Percentiles rank a stretch among this genome's conserved stretches.
Evolutionary conservation across 805 yeast genomes (phyloP).

Genomic region (Grigorovia jiainica): DNA sequence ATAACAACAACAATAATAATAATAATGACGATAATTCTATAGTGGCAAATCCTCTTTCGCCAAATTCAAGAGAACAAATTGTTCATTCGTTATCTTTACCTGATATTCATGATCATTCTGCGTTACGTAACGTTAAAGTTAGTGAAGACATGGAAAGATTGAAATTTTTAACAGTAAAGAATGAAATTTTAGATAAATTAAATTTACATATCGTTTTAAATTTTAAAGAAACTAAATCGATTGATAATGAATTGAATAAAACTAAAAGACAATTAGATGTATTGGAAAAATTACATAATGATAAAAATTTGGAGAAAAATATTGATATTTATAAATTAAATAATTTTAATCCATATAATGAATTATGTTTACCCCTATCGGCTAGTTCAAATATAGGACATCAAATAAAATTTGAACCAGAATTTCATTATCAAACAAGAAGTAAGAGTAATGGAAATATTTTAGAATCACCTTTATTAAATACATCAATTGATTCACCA

Average conservation of each 20-base stretch:
- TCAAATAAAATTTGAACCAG: constrained; percentile 1
- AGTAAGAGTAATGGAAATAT: constrained; percentile 24
- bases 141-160: constrained; percentile 25
- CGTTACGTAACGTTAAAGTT: constrained; percentile 7
- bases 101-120: not conserved
- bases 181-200: constrained; percentile 35
- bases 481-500: constrained; percentile 3
- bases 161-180: constrained; percentile 25
- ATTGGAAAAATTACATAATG: constrained; percentile 35
- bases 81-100: not conserved
- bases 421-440: constrained; percentile 26
- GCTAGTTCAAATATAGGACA: not conserved
- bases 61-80: not conserved
- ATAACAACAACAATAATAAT: constrained; percentile 10
- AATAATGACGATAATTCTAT: not conserved
- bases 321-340: constrained; percentile 15
- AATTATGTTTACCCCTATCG: not conserved
- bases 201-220: constrained; percentile 53
- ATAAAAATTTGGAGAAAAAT: constrained; percentile 19
- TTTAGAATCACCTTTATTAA: constrained; percentile 8
- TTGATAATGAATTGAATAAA: constrained; percentile 46
- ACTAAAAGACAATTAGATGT: constrained; percentile 50
- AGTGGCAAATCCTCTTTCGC: not conserved
- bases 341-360: constrained; percentile 11
- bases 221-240: constrained; percentile 43